These are phyloP conservation scores for Cucurbita moschata DNA, from an alignment of 306 rosid species.

Conservation along the genomic window DNA sequence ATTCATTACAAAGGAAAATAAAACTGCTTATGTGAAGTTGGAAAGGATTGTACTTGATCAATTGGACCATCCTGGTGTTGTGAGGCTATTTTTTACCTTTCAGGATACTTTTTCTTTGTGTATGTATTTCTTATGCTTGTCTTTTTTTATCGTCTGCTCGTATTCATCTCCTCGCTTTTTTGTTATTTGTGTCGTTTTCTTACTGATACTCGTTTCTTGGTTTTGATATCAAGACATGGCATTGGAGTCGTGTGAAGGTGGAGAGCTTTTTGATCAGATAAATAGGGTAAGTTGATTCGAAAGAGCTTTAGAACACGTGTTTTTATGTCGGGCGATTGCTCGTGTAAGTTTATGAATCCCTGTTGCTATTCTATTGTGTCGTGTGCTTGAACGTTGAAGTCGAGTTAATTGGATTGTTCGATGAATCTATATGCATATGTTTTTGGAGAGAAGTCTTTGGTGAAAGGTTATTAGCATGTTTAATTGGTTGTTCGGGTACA, in stretches of 20 bases:
- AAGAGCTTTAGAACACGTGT: not conserved
- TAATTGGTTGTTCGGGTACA: not conserved
- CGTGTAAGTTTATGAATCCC: not conserved
- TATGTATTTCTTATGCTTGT: conserved; percentile 33
- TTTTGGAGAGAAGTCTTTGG: not conserved
- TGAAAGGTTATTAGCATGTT: not conserved
- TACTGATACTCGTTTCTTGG: conserved; percentile 9
- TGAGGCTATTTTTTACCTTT: conserved; percentile 86
- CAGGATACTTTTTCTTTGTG: conserved; percentile 93
- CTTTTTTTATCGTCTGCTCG: not conserved
- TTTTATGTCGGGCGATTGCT: not conserved
- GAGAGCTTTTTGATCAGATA: conserved; percentile 98
- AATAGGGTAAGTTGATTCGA: conserved; percentile 62
- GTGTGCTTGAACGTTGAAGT: not conserved
- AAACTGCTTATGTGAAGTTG: conserved; percentile 95
- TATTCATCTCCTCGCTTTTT: not conserved
- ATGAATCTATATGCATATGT: not conserved
- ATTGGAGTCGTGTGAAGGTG: conserved; percentile 99
- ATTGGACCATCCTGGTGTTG: conserved; percentile 92
- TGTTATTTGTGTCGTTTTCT: not conserved
- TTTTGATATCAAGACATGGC: conserved; percentile 74
- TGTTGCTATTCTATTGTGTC: not conserved
- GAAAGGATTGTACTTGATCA: conserved; percentile 97
- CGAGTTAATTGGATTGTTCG: not conserved
- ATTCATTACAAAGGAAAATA: conserved; percentile 90